Evolutionary conservation across 1,284 basidiomycete genomes (phyloP).

Genomic region (Leccinum pseudoinsigne): DNA sequence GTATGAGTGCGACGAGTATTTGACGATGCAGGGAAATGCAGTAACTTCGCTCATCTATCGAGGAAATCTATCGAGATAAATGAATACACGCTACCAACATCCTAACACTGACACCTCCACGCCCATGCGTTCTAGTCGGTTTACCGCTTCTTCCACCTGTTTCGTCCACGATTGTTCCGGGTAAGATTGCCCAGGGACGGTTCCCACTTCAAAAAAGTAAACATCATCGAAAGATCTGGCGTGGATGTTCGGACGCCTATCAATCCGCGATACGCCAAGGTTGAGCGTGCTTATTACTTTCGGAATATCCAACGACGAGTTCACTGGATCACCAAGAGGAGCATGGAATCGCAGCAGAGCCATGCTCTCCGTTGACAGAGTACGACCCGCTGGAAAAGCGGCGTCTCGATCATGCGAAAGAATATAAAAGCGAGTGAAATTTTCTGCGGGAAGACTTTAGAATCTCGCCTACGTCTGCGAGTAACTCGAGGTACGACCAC

Average conservation of each 20-base stretch:
- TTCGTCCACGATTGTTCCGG: conserved; percentile 20
- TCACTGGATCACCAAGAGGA: background rate
- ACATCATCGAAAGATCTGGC: conserved; percentile 53
- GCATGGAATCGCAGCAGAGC: conserved; percentile 42
- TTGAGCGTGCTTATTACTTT: conserved; percentile 23
- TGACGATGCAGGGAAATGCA: conserved; percentile 1
- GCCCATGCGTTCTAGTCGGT: conserved; percentile 16
- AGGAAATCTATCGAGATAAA: background rate
- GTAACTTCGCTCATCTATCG: background rate
- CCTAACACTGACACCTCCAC: conserved; percentile 38
- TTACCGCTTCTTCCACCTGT: conserved; percentile 19
- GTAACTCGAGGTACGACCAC: too few species aligned
- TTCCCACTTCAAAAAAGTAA: conserved; percentile 57
- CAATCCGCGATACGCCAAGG: conserved; percentile 47
- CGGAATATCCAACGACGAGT: conserved; percentile 15
- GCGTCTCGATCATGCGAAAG: conserved; percentile 39
- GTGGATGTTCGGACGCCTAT: conserved; percentile 57
- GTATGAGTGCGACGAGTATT: background rate
- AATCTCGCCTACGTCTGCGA: background rate
- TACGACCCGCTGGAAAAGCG: conserved; percentile 24
- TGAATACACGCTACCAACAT: conserved; percentile 38
- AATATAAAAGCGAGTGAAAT: conserved; percentile 66
- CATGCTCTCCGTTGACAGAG: conserved; percentile 22
- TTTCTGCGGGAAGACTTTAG: conserved; percentile 40
- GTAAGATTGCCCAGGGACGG: conserved; percentile 13